Conservation (phyloP, 78 protist genomes). For the Pelomyxa schiedti region DNA sequence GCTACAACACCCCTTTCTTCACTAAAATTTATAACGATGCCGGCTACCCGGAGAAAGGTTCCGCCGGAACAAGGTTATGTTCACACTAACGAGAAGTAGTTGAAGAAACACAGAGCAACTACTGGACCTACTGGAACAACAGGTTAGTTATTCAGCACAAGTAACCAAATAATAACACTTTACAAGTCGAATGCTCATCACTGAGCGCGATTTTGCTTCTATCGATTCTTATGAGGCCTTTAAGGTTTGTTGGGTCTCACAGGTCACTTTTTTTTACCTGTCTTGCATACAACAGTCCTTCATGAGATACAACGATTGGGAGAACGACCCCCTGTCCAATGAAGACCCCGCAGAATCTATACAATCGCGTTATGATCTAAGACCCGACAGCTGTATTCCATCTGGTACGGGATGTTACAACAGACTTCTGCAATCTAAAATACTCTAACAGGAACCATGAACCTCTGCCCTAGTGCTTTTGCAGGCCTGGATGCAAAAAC, state of each 20-base stretch:
- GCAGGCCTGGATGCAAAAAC: neutral
- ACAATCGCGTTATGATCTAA: neutral
- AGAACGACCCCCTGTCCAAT: neutral
- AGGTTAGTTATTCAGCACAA: no score
- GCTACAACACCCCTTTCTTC: neutral
- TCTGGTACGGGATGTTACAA: no score
- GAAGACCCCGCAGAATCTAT: neutral
- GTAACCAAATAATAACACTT: no score
- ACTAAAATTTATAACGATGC: neutral
- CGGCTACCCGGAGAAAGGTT: neutral
- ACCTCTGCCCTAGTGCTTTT: neutral
- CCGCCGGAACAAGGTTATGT: neutral
- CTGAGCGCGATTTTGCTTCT: neutral
- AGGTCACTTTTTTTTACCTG: no score
- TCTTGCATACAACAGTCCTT: no score
- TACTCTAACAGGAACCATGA: no score
- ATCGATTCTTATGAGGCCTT: neutral
- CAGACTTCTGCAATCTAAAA: no score
- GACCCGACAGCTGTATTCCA: neutral
- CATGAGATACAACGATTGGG: neutral
- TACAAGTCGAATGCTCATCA: neutral
- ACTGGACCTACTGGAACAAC: neutral
- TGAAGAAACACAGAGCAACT: neutral
- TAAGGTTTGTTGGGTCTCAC: no score
- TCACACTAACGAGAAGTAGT: neutral